Conservation (phyloP, 2,329 filamentous ascomycete species). For the Cladosporium phlei region DNA sequence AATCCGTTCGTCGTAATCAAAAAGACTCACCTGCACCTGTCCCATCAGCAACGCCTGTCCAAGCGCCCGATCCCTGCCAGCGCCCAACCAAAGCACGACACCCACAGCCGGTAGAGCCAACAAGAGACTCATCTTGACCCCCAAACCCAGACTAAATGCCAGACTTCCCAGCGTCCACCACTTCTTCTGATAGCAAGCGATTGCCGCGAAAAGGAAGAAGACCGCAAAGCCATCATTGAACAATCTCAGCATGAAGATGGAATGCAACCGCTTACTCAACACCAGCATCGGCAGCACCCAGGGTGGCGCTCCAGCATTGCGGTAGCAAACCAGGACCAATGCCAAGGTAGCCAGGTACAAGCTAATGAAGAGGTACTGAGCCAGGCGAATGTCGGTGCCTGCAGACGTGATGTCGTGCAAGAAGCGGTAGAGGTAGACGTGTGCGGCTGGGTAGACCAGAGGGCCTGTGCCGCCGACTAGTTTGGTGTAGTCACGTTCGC, state of each 20-base stretch:
- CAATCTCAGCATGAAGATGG: constrained; percentile 83
- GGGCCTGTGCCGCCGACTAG: constrained; percentile 88
- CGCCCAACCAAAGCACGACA: constrained; percentile 67
- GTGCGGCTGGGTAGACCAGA: constrained; percentile 87
- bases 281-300: constrained; percentile 83
- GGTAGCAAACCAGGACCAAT: constrained; percentile 79
- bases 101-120: constrained; percentile 77
- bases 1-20: too few relatives aligned
- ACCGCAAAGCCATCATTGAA: constrained; percentile 95
- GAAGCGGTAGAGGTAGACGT: constrained; percentile 83
- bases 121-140: constrained; percentile 92
- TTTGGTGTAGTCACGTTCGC: constrained; percentile 81
- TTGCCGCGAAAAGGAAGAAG: constrained; percentile 75
- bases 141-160: constrained; percentile 72
- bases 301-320: constrained; percentile 70
- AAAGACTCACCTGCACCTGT: constrained; percentile 66
- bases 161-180: constrained; percentile 69
- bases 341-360: constrained; percentile 73
- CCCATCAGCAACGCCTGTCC: constrained; percentile 66
- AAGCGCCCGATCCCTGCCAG: constrained; percentile 62
- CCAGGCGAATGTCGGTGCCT: constrained; percentile 69
- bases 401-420: constrained; percentile 73
- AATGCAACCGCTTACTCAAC: constrained; percentile 87
- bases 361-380: constrained; percentile 77
- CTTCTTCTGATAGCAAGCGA: constrained; percentile 70